phyloP scores from a whole-genome alignment of 345 rosid genomes.

The Citrus inodora region DNA sequence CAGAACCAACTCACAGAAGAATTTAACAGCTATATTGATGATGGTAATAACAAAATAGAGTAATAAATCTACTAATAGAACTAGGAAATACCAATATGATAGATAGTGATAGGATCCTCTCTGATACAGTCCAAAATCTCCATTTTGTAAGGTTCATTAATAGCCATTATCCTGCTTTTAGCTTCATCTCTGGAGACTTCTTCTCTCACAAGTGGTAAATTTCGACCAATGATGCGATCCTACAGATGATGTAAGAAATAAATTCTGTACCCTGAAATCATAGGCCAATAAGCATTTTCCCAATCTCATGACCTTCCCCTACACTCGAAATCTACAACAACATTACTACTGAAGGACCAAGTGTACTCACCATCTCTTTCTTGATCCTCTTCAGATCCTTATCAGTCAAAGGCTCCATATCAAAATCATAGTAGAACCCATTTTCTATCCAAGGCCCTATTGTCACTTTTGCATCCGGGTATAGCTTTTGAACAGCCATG shows the following conservation, averaged over 20 bases:
- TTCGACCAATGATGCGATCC: conserved; percentile 85
- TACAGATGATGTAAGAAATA: conserved; percentile 56
- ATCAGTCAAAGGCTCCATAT: conserved; percentile 85
- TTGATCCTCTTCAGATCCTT: conserved; percentile 87
- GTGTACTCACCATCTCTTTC: conserved; percentile 87
- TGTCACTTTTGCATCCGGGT: conserved; percentile 87
- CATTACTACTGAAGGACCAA: neutral
- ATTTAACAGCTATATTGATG: neutral
- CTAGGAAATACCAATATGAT: conserved; percentile 65
- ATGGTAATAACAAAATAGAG: conserved; percentile 5
- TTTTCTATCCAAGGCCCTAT: conserved; percentile 98
- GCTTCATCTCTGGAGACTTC: conserved; percentile 92
- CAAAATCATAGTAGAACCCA: conserved; percentile 93
- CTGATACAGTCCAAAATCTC: conserved; percentile 85
- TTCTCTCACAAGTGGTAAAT: conserved; percentile 82
- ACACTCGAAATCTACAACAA: neutral
- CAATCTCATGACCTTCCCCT: conserved; percentile 13
- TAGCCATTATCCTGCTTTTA: conserved; percentile 57
- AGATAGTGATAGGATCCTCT: conserved; percentile 81
- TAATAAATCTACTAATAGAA: neutral
- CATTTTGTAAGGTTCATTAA: conserved; percentile 90
- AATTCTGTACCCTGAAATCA: conserved; percentile 46
- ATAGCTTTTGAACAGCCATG: conserved; percentile 95
- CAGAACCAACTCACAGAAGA: neutral
- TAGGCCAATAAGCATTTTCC: conserved; percentile 28